Conservation (phyloP, 345 rosid genomes). For the Cardamine resedifolia region DNA sequence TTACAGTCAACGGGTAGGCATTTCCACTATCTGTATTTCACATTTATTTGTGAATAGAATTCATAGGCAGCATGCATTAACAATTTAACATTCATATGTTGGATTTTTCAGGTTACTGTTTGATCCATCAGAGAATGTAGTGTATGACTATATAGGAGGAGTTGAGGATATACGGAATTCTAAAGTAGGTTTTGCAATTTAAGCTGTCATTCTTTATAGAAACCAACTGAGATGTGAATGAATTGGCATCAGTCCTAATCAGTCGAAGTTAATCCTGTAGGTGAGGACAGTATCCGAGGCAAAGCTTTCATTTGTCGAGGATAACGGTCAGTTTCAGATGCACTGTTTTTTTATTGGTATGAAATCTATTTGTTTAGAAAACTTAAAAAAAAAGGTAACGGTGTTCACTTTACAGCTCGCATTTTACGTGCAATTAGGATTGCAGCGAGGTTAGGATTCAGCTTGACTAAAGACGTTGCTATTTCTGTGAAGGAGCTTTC, state of each 20-base stretch:
- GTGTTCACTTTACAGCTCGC: conserved; percentile 54
- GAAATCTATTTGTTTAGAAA: neutral
- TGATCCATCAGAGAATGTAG: conserved; percentile 59
- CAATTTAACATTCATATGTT: conserved; percentile 1
- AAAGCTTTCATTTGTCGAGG: conserved; percentile 50
- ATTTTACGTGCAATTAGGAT: conserved; percentile 73
- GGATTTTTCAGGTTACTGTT: conserved; percentile 57
- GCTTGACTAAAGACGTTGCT: conserved; percentile 66
- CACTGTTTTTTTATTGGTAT: conserved; percentile 3
- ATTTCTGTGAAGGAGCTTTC: conserved; percentile 53
- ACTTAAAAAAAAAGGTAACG: conserved; percentile 20
- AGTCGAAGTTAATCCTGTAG: conserved; percentile 31
- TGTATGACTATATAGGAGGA: conserved; percentile 76
- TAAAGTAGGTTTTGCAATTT: conserved; percentile 53
- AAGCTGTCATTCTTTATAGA: conserved; percentile 22
- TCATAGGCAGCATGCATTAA: neutral
- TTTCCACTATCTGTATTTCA: neutral
- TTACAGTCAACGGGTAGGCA: conserved; percentile 66
- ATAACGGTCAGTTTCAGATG: conserved; percentile 45
- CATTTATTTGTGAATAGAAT: neutral
- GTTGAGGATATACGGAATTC: conserved; percentile 62
- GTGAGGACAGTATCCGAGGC: conserved; percentile 51
- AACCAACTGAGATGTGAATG: conserved; percentile 13
- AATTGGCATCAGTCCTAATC: conserved; percentile 20
- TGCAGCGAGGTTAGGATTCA: conserved; percentile 71